phyloP scores from a whole-genome alignment of 75 land plant genomes.

The Isoetes taiwanensis region DNA sequence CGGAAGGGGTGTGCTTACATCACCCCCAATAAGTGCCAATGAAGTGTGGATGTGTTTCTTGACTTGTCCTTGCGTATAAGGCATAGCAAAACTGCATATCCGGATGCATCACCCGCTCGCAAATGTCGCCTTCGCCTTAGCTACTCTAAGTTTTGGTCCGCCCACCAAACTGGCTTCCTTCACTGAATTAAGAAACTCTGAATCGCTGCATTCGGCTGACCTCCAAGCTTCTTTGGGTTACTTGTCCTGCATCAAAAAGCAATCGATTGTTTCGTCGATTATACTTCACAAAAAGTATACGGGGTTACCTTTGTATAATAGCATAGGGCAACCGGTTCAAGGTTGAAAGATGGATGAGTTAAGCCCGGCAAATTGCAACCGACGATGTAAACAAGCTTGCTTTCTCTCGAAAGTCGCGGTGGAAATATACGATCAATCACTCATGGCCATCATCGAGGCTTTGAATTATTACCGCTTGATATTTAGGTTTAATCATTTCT shows the following conservation, averaged over 20 bases:
- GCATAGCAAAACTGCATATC: constrained; percentile 58
- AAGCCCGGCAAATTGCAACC: constrained; percentile 55
- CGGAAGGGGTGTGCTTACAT: constrained; percentile 47
- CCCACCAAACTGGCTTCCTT: constrained; percentile 58
- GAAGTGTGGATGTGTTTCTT: constrained; percentile 50
- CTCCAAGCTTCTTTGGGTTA: constrained; percentile 43
- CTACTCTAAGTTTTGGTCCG: constrained; percentile 51
- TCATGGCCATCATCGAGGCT: constrained; percentile 59
- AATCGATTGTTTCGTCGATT: too few species aligned
- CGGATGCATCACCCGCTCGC: constrained; percentile 41
- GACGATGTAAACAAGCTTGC: constrained; percentile 66
- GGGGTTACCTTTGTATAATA: too few species aligned
- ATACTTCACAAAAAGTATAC: too few species aligned
- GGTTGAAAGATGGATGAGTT: constrained; percentile 42
- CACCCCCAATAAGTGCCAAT: constrained; percentile 89
- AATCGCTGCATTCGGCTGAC: constrained; percentile 55
- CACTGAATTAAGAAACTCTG: constrained; percentile 47
- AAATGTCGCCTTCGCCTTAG: constrained; percentile 43
- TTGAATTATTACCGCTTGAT: constrained; percentile 58
- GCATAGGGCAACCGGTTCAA: constrained; percentile 46
- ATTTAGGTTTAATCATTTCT: not conserved
- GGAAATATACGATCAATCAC: constrained; percentile 45
- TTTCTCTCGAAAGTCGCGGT: constrained; percentile 51
- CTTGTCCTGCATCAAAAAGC: constrained; percentile 47
- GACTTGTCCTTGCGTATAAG: constrained; percentile 52